These are phyloP conservation scores for Starmera quercuum DNA, from an alignment of 805 yeast species.

Conservation along the genomic window DNA sequence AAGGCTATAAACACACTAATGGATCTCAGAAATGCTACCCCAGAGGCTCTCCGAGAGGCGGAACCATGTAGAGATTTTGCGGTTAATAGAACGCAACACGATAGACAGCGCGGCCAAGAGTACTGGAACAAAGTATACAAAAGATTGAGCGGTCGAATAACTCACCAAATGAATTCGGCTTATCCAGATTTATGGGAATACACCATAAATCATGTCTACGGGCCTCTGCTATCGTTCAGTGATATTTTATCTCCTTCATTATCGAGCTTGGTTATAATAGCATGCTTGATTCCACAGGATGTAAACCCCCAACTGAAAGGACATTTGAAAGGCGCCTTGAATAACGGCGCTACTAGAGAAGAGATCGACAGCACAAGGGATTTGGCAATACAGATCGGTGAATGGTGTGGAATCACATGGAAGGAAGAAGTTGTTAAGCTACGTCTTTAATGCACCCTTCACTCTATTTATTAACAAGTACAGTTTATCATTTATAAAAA, in stretches of 20 bases:
- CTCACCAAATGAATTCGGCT: slow-evolving; percentile 57
- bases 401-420: slow-evolving; percentile 71
- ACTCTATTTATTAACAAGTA: not conserved
- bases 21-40: slow-evolving; percentile 57
- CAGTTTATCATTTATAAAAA: not conserved
- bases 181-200: slow-evolving; percentile 83
- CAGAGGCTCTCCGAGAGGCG: slow-evolving; percentile 34
- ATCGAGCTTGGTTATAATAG: slow-evolving; percentile 69
- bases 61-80: slow-evolving; percentile 22
- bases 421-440: slow-evolving; percentile 30
- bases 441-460: slow-evolving; percentile 2
- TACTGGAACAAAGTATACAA: slow-evolving; percentile 74
- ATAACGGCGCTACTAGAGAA: slow-evolving; percentile 63
- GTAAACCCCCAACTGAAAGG: slow-evolving; percentile 92
- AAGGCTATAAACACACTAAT: slow-evolving; percentile 75
- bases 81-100: slow-evolving; percentile 22
- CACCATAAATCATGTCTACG: slow-evolving; percentile 66
- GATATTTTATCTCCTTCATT: slow-evolving; percentile 57
- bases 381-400: slow-evolving; percentile 55
- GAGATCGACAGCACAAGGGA: slow-evolving; percentile 54
- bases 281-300: slow-evolving; percentile 84
- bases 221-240: slow-evolving; percentile 66
- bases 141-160: slow-evolving; percentile 63
- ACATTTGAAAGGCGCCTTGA: slow-evolving; percentile 79
- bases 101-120: slow-evolving; percentile 39